Evolutionary conservation across 345 rosid species (phyloP).

Genomic region (Viola odorata): DNA sequence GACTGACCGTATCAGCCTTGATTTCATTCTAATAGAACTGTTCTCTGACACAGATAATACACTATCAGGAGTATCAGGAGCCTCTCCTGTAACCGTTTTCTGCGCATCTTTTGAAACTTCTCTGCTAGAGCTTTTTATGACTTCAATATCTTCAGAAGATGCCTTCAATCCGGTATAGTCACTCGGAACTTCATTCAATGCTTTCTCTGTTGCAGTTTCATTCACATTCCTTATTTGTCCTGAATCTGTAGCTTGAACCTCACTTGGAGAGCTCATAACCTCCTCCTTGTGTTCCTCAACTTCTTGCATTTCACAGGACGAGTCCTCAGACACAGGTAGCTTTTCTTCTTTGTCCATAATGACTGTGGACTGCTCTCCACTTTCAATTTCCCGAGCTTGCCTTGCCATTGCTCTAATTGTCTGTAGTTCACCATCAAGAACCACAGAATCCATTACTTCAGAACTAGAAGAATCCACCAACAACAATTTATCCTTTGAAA

Average conservation of each 20-base stretch:
- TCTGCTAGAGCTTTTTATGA: slow-evolving; percentile 18
- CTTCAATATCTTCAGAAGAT: slow-evolving; percentile 26
- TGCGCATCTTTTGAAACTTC: slow-evolving; percentile 23
- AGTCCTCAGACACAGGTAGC: slow-evolving; percentile 11
- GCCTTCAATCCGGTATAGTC: slow-evolving; percentile 20
- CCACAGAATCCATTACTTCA: slow-evolving; percentile 20
- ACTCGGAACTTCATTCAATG: slow-evolving; percentile 6
- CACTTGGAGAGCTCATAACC: slow-evolving; percentile 14
- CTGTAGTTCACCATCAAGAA: slow-evolving; percentile 36
- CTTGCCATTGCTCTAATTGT: slow-evolving; percentile 57
- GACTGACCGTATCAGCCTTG: slow-evolving; percentile 67
- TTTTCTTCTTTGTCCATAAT: slow-evolving; percentile 32
- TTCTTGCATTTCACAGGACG: slow-evolving; percentile 13
- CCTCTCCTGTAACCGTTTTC: slow-evolving; percentile 17
- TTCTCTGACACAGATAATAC: slow-evolving; percentile 17
- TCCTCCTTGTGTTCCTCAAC: slow-evolving; percentile 13
- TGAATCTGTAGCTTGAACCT: slow-evolving; percentile 16
- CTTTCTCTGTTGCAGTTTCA: slow-evolving; percentile 11
- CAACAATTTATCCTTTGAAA: slow-evolving; percentile 26
- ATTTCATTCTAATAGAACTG: slow-evolving; percentile 29
- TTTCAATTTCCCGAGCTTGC: slow-evolving; percentile 44
- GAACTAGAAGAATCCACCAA: slow-evolving; percentile 31
- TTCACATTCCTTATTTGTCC: slow-evolving; percentile 16
- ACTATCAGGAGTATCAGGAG: slow-evolving; percentile 29
- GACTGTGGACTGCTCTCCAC: slow-evolving; percentile 14